Conservation (phyloP, 202 grass and related monocot genomes). For the Bolboschoenoplectus hybrid region DNA sequence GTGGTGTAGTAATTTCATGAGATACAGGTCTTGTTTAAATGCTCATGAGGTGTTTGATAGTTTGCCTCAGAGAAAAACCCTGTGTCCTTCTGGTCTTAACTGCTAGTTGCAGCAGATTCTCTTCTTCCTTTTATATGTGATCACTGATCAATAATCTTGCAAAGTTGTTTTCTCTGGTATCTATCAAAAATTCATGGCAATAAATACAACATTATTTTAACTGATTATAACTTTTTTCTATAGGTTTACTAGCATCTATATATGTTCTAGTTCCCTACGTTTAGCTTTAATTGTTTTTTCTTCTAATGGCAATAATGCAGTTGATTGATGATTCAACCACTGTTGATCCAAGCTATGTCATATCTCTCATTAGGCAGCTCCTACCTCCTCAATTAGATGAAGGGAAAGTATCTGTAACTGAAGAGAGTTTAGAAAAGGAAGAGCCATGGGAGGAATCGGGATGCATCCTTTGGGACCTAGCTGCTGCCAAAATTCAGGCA, state of each 20-base stretch:
- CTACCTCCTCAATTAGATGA: constrained; percentile 56
- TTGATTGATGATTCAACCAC: constrained; percentile 67
- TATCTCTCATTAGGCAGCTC: constrained; percentile 80
- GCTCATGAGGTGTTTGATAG: constrained; percentile 14
- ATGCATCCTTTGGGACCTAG: constrained; percentile 85
- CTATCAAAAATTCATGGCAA: background rate
- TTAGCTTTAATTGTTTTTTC: background rate
- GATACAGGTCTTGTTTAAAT: background rate
- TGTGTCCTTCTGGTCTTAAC: background rate
- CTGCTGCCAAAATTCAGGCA: constrained; percentile 78
- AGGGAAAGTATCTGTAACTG: constrained; percentile 48
- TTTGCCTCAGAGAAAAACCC: constrained; percentile 7
- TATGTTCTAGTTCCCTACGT: background rate
- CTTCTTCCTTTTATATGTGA: background rate
- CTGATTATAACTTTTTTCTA: background rate
- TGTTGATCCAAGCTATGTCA: constrained; percentile 93
- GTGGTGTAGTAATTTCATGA: background rate
- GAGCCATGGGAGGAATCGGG: constrained; percentile 83
- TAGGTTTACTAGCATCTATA: background rate
- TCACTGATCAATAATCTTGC: background rate
- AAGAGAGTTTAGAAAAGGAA: constrained; percentile 42
- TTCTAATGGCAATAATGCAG: constrained; percentile 45
- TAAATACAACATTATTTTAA: background rate
- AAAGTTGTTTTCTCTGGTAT: background rate
- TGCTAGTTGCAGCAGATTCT: background rate